Evolutionary conservation across 352 stramenopile species (phyloP), one percentile per base, ranked within the genome.

Genomic region (Elongisporangium anandrum): DNA sequence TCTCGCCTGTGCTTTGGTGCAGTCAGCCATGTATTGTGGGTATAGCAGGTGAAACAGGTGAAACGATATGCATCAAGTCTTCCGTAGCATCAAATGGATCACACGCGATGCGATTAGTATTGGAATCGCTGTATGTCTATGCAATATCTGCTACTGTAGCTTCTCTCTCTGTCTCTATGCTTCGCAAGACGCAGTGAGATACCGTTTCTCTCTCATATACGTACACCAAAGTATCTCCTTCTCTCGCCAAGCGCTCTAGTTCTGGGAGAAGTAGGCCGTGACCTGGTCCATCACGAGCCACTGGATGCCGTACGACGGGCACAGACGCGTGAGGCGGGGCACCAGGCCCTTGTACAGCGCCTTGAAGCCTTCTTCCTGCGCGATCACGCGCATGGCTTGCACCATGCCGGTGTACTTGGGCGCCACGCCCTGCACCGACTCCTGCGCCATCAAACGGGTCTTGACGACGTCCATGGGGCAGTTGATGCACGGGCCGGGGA

Each of bases 291-390:
- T 92, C 22, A 94, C 85, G 29, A 92, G 74, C 85, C 85, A 94
- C 69, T 92, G 82, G 64, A 94, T 94, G 59, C 82, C 85, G 68
- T 94, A 92, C 23, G 82, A 92, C 56, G 85, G 85, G 52, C 82
- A 92, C 56, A 94, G 65, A 71, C 97, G 84, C 70, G 97, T 84
- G 60, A 99, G 82, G 50, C 96, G 85, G 41, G 97, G 97, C 51
- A 97, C 96, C 16, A 99, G 93, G 23, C 97, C 97, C 79, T 99
- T 99, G 91, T 98, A 99, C 45, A 99, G 79, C 23, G 96, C 95
- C 4, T 70, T 26, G 6, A 97, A 66, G 54, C 97, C 96, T 67
- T 99, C 97, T 64, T 99, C 96, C 65, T 92, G 89, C 13, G 92
- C 75, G 65, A 99, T 98, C 29, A 97, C 62, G 29, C 76, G 63